These are phyloP conservation scores for Chlamydomonas incerta DNA, from an alignment of 139 green algal species.

Conservation along the genomic window DNA sequence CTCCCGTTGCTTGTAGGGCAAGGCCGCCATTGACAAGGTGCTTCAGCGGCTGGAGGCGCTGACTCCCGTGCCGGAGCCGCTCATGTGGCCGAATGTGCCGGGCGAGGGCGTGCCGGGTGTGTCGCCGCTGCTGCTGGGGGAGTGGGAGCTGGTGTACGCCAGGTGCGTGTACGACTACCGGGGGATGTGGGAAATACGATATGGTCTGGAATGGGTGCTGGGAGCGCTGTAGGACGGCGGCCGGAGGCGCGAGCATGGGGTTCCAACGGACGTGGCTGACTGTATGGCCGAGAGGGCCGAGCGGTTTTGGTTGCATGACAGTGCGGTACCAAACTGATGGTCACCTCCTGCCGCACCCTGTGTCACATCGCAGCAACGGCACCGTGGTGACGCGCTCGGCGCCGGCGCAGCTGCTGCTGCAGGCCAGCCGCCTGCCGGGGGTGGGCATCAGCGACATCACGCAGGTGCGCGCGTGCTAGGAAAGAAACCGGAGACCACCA, in stretches of 20 bases:
- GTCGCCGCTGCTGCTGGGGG: conserved; percentile 25
- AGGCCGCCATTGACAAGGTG: conserved; percentile 33
- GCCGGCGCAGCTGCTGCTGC: conserved; percentile 19
- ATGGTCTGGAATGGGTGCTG: too few relatives aligned
- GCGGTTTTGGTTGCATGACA: too few relatives aligned
- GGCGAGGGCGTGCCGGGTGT: background rate
- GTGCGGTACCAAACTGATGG: too few relatives aligned
- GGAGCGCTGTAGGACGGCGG: too few relatives aligned
- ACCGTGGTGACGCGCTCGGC: conserved; percentile 34
- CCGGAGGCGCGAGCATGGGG: too few relatives aligned
- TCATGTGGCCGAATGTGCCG: background rate
- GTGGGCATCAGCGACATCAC: conserved; percentile 35
- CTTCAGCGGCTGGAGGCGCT: conserved; percentile 29
- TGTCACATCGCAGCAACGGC: conserved; percentile 29
- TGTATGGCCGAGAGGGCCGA: too few relatives aligned
- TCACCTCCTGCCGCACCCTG: too few relatives aligned
- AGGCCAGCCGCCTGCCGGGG: conserved; percentile 21
- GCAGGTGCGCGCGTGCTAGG: too few relatives aligned
- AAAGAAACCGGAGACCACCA: too few relatives aligned
- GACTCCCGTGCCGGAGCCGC: background rate
- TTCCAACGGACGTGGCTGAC: too few relatives aligned
- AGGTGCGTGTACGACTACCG: too few relatives aligned
- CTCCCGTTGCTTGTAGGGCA: background rate
- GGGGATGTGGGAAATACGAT: too few relatives aligned
- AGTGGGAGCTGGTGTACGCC: conserved; percentile 52